Evolutionary conservation across 345 rosid genomes (phyloP), one percentile per base, ranked within the genome.

Genomic region (Reutealis trisperma): DNA sequence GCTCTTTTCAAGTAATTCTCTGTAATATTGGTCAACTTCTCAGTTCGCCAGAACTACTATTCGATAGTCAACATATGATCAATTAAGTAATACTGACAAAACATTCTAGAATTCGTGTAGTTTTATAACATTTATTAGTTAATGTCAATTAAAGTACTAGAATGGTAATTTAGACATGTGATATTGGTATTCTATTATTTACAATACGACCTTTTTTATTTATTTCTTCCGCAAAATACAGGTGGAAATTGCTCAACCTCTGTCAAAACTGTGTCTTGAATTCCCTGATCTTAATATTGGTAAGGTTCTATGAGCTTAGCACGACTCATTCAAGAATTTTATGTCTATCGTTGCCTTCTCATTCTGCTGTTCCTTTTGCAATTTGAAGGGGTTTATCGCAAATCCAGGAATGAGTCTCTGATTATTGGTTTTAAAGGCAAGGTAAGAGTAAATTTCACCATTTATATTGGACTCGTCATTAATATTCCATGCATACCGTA

Each of bases 201-300:
- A 47, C 47, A 59, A 19, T 64, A 57, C 69, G 51, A 51, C 30
- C 67, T 72, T 64, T 19, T 16, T 60, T 32, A 44, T 15, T 52
- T 52, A 52, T 61, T 19, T 77, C 15, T 49, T 71, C 41, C 1
- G 49, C 8, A 25, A 70, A 73, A 60, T 91, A 85, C 91, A 96
- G 99, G 91, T 96, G 63, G 93, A 96, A 88, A 78, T 83, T 64
- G 93, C 96, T 70, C 90, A 85, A 79, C 93, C 96, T 75, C 83
- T 96, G 51, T 87, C 96, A 32, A 92, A 92, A 82, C 90, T 96
- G 66, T 90, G 92, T 62, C 89, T 92, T 19, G 97, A 93, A 79
- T 96, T 88, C 75, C 98, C 99, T 11, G 99, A 96, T 77, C 85
- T 96, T 62, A 86, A 82, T 66, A 85, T 96, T 24, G 94, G 99